Evolutionary conservation across 495 filamentous ascomycete species (phyloP).

Genomic region (Astrothelium subdiscretum): DNA sequence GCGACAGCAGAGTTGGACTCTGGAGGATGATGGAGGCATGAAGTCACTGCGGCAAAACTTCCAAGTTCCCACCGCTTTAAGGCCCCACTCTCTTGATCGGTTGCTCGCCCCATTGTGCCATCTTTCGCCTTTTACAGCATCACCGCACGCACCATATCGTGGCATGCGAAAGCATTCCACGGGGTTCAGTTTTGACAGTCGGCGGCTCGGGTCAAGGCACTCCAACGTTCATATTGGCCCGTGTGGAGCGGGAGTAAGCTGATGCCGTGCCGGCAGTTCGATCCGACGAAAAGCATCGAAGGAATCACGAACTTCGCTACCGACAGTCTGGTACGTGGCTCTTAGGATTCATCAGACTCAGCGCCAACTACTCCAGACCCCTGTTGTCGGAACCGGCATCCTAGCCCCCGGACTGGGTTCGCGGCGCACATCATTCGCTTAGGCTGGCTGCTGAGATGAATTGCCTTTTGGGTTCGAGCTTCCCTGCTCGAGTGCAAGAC

Average conservation of each 20-base stretch:
- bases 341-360: not conserved
- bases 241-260: not conserved
- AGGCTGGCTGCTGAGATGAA: not conserved
- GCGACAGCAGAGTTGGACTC: too few relatives aligned
- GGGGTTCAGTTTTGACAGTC: too few relatives aligned
- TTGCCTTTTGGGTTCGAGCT: too few relatives aligned
- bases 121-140: too few relatives aligned
- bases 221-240: not conserved
- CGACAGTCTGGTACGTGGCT: not conserved
- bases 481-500: not conserved
- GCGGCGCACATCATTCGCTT: conserved; percentile 2
- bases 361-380: not conserved
- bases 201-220: not conserved
- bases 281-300: not conserved
- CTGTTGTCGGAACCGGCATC: not conserved
- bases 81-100: too few relatives aligned
- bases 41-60: not conserved
- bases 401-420: not conserved
- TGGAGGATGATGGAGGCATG: not conserved
- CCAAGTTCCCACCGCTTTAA: too few relatives aligned
- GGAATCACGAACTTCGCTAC: not conserved
- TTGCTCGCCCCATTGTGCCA: too few relatives aligned
- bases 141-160: too few relatives aligned
- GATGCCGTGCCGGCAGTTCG: not conserved
- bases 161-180: too few relatives aligned